A percentile compares a stretch with the other conserved stretches of the same genome.
phyloP scores from a whole-genome alignment of 495 filamentous ascomycete species.

The Xylaria nigripes region DNA sequence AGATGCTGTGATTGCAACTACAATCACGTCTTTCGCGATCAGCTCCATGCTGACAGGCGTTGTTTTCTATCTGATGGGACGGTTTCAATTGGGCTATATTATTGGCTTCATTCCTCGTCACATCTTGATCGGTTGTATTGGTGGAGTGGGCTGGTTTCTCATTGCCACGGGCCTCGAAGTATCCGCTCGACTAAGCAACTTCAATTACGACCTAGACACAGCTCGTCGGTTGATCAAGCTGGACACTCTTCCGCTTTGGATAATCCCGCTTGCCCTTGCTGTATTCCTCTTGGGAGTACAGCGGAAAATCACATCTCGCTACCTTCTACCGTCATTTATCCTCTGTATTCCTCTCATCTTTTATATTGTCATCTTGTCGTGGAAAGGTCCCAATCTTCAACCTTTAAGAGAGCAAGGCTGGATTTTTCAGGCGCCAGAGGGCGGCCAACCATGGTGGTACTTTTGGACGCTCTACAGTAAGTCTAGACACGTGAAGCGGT shows the following conservation, averaged over 20 bases:
- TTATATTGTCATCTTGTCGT: constrained; percentile 65
- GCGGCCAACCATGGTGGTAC: constrained; percentile 87
- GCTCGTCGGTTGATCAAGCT: constrained; percentile 58
- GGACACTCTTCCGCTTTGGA: constrained; percentile 76
- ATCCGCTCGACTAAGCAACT: constrained; percentile 77
- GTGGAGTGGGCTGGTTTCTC: constrained; percentile 95
- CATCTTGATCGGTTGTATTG: constrained; percentile 94
- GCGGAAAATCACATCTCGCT: constrained; percentile 64
- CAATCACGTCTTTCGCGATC: constrained; percentile 80
- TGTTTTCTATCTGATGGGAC: constrained; percentile 86
- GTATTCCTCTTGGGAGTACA: constrained; percentile 68
- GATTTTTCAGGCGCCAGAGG: constrained; percentile 80
- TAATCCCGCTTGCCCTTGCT: constrained; percentile 68
- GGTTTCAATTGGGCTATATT: constrained; percentile 74
- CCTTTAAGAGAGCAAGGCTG: constrained; percentile 65
- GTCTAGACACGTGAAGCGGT: constrained; percentile 14
- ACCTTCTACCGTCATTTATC: constrained; percentile 82
- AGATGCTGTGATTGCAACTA: constrained; percentile 81
- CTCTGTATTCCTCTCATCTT: constrained; percentile 71
- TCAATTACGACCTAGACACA: constrained; percentile 71
- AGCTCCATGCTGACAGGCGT: constrained; percentile 85
- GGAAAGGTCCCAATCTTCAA: constrained; percentile 53
- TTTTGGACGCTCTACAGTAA: constrained; percentile 91
- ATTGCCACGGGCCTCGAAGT: constrained; percentile 88
- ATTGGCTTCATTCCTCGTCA: constrained; percentile 95